These are phyloP conservation scores for Curvularia lunata DNA, from an alignment of 2,329 filamentous ascomycete genomes.

Conservation along the genomic window DNA sequence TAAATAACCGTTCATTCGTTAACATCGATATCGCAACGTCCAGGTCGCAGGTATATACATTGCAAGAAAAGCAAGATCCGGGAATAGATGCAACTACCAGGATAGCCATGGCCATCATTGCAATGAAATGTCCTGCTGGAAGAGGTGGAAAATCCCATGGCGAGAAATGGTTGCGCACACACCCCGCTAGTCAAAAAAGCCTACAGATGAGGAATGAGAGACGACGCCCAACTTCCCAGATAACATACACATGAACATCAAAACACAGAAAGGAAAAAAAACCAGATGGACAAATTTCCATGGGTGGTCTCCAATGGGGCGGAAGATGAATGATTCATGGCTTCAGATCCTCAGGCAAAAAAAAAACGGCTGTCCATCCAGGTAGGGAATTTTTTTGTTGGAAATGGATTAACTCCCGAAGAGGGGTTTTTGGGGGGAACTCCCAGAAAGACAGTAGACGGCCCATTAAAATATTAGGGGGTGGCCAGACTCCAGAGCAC, in stretches of 20 bases:
- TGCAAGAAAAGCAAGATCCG: conserved; percentile 28
- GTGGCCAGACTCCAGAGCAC: conserved; percentile 40
- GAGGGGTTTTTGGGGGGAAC: conserved; percentile 1
- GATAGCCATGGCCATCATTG: conserved; percentile 13
- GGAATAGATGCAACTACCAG: conserved; percentile 13
- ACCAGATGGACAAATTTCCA: conserved; percentile 22
- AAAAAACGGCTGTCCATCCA: conserved; percentile 32
- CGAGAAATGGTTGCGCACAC: conserved; percentile 15
- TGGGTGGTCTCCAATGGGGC: conserved; percentile 17
- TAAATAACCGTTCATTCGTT: conserved; percentile 44
- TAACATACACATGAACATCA: conserved; percentile 28
- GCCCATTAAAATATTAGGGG: conserved; percentile 34
- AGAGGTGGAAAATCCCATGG: conserved; percentile 10
- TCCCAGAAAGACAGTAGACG: conserved; percentile 32
- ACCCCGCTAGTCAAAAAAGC: conserved; percentile 16
- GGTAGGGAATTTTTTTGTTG: conserved; percentile 31
- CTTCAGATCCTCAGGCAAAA: conserved; percentile 25
- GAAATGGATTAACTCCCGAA: conserved; percentile 32
- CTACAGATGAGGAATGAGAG: conserved; percentile 15
- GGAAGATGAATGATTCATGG: conserved; percentile 21
- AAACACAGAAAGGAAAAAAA: conserved; percentile 20
- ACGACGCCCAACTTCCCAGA: conserved; percentile 22
- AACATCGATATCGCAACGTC: conserved; percentile 32
- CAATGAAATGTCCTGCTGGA: conserved; percentile 13
- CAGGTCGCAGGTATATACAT: conserved; percentile 45